Base-by-base conservation (phyloP, 495 filamentous ascomycete species). In the Pyrenopolyporus hunteri region DNA sequence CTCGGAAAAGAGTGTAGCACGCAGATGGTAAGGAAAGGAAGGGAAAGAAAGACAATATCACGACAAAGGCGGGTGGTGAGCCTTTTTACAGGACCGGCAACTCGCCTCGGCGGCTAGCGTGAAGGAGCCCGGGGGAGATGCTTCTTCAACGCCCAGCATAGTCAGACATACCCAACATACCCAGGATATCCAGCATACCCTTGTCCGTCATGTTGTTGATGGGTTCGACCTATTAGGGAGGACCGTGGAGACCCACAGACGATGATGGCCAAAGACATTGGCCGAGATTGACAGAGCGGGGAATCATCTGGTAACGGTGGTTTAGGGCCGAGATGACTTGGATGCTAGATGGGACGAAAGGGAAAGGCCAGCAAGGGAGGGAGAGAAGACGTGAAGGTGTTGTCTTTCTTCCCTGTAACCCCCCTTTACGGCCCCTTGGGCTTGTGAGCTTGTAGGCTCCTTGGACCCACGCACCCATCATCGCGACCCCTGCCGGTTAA, bases 381-480 rank as follows among this genome's bases (percentile, higher is more conserved):
- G 26, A 31, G 14, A 25, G 43, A 46, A 29, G 26, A 46, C 4
- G 3, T 8, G 39, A 43, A 43, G 29, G 29, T 11, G 23, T 39
- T 4, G 42, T 45, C 7, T n/a, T 29, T 20, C 29, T 47, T n/a
- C 14, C 28, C 45, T 29, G 26, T 26, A n/a, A n/a, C n/a, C n/a
- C n/a, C n/a, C n/a, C n/a, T n/a, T n/a, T n/a, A n/a, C n/a, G n/a
- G 23, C 43, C 14, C 28, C 23, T 28, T 28, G n/a, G 16, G 25
- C 60, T 60, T 61, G 54, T 64, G 53, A 65, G 60, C 58, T n/a
- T n/a, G n/a, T n/a, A n/a, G n/a, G n/a, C n/a, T n/a, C n/a, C n/a
- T n/a, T n/a, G n/a, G n/a, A n/a, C 68, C 68, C 68, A 70, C 65
- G 42, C 55, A 53, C 54, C n/a, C 59, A 63, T 53, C 48, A 52